Evolutionary conservation across 495 filamentous ascomycete genomes (phyloP).

Genomic region (Penicillium crystallinum): DNA sequence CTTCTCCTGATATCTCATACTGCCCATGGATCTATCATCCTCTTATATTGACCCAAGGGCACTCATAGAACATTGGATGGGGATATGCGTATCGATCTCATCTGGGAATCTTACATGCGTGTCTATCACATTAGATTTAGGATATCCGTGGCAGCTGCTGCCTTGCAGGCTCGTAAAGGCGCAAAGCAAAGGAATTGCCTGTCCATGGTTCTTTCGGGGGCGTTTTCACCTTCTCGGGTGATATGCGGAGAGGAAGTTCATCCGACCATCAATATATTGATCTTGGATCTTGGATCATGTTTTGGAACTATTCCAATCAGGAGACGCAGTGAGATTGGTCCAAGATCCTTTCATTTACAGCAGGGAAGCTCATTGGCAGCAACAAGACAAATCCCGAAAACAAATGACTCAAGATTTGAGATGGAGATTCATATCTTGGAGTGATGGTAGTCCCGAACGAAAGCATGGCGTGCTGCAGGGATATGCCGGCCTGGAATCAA

Average conservation of each 20-base stretch:
- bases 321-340: background rate
- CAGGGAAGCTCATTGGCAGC: background rate
- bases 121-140: background rate
- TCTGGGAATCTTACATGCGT: background rate
- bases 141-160: background rate
- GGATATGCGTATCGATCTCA: background rate
- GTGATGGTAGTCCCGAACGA: constrained; percentile 5
- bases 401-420: background rate
- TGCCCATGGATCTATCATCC: background rate
- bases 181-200: background rate
- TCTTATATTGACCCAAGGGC: background rate
- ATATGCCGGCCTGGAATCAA: constrained; percentile 2
- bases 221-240: background rate
- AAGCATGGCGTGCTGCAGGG: background rate
- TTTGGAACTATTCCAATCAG: constrained; percentile 5
- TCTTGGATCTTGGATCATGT: constrained; percentile 8
- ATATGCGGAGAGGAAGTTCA: background rate
- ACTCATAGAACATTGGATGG: background rate
- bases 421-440: constrained; percentile 3
- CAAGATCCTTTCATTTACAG: background rate
- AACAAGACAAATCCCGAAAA: background rate
- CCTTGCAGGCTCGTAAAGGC: background rate
- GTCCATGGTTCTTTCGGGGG: background rate
- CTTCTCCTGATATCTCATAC: background rate
- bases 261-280: constrained; percentile 5